These are phyloP conservation scores for Giardia muris DNA, from an alignment of 208 protist species.

Conservation along the genomic window DNA sequence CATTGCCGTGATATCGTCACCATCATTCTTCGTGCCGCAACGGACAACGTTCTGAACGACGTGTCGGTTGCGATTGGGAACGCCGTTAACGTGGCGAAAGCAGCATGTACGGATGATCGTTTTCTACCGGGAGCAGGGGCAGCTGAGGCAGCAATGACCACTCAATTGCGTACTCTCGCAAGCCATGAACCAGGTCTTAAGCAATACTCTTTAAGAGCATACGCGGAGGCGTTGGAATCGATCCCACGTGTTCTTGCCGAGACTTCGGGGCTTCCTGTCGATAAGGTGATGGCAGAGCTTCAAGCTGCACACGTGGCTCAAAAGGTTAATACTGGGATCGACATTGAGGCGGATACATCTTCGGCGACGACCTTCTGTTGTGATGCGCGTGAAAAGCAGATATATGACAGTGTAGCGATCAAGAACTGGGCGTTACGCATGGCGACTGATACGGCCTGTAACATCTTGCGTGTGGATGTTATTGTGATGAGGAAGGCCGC, in stretches of 20 bases:
- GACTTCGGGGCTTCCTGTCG: conserved; percentile 31
- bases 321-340: background rate
- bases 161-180: background rate
- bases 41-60: conserved; percentile 88
- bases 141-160: conserved; percentile 33
- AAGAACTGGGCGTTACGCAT: conserved; percentile 32
- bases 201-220: conserved; percentile 35
- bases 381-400: background rate
- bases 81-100: conserved; percentile 32
- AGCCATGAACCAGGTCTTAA: conserved; percentile 17
- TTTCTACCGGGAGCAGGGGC: conserved; percentile 38
- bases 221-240: conserved; percentile 37
- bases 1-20: conserved; percentile 55
- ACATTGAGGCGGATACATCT: background rate
- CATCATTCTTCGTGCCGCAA: conserved; percentile 90
- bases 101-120: background rate
- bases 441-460: conserved; percentile 25
- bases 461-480: conserved; percentile 36
- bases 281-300: conserved; percentile 23
- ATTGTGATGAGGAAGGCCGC: conserved; percentile 35
- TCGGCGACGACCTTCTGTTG: background rate
- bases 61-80: conserved; percentile 58
- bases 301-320: background rate
- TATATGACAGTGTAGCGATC: conserved; percentile 25
- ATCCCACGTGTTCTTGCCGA: conserved; percentile 39